Base-by-base conservation (phyloP, 805 yeast species). In the Metschnikowia proteae region DNA sequence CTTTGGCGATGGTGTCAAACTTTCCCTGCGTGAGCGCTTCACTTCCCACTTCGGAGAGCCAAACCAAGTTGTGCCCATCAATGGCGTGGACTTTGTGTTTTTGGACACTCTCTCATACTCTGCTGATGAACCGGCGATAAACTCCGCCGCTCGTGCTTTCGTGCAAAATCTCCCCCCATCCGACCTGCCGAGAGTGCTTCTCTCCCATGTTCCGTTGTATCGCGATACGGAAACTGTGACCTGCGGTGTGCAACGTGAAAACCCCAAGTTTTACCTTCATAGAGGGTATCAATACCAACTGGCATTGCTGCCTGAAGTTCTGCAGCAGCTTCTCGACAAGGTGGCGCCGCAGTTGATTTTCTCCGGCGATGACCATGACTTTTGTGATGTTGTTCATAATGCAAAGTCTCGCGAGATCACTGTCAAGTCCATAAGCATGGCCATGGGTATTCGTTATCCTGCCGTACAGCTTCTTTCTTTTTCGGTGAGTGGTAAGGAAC, bases 381-480 rank as follows among this genome's bases (percentile, higher is more conserved):
- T 53, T 44, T 59, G 61, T 42, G 63, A 58, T 38, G 47, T 58
- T 10, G 17, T 23, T 11, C 61, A 56, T 36, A 48, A 44, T n/a
- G 45, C 35, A 8, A 40, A 47, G 5, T 57, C 63, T 2, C 60
- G 68, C 33, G 74, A 70, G 50, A 63, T 69, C 39, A 68, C 75
- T 26, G 74, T 70, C 26, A 70, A 70, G 51, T 66, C 74, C 22
- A 63, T 67, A 13, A 63, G 68, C 45, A 67, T 70, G 73, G 73
- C 74, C 36, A 70, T 69, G 67, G 75, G 75, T 9, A 67, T 70
- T 31, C 54, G 53, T 33, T 59, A 59, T 42, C 78, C 78, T 2
- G 77, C 75, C 1, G 70, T 73, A 6, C 78, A 73, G 51, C 54
- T 73, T 32, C 57, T 73, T 11, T 57, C 73, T 1, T 63, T 58